Evolutionary conservation across 139 green algal species (phyloP).

Genomic region (Auxenochlorella pyrenoidosa): DNA sequence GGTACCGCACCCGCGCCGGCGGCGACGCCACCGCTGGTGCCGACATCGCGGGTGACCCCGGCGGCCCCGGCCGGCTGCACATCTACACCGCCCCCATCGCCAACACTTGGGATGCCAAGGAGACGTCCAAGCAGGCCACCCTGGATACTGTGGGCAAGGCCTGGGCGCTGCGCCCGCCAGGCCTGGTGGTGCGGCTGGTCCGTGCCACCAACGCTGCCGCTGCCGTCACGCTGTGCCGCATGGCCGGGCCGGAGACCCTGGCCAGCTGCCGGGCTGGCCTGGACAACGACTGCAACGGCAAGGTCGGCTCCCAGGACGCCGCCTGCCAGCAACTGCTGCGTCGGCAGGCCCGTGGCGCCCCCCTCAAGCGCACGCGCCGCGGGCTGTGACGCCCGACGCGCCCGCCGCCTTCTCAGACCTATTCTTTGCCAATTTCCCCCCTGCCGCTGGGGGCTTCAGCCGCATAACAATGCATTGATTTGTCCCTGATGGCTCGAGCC

Average conservation of each 20-base stretch:
- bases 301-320: no score
- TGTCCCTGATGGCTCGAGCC: no score
- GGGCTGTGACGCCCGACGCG: no score
- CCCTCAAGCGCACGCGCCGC: no score
- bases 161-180: not conserved
- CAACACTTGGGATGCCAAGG: not conserved
- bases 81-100: slow-evolving; percentile 7
- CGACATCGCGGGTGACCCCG: not conserved
- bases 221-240: not conserved
- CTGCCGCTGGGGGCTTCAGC: no score
- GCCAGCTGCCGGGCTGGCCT: not conserved
- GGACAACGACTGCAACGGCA: no score
- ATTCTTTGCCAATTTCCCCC: no score
- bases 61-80: not conserved
- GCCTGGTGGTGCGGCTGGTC: slow-evolving; percentile 3
- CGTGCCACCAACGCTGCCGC: not conserved
- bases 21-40: not conserved
- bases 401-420: no score
- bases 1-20: not conserved
- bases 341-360: no score
- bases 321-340: no score
- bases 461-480: no score
- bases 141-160: not conserved
- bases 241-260: not conserved
- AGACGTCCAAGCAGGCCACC: not conserved